phyloP scores from a whole-genome alignment of 805 yeast species.

The Hanseniaspora guilliermondii region DNA sequence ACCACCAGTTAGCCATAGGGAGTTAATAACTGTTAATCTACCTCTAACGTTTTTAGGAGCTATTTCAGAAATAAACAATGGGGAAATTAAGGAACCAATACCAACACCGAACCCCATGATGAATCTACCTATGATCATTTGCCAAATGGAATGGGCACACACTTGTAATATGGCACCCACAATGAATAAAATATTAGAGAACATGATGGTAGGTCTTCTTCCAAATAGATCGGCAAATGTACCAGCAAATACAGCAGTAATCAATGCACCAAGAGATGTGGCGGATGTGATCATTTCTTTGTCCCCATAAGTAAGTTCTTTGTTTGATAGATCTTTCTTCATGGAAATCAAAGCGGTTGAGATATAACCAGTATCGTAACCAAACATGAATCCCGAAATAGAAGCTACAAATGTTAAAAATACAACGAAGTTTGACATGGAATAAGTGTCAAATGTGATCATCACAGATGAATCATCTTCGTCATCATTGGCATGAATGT shows the following conservation, averaged over 20 bases:
- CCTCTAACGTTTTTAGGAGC: constrained; percentile 91
- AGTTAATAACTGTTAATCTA: constrained; percentile 75
- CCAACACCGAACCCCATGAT: constrained; percentile 96
- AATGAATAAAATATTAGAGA: constrained; percentile 69
- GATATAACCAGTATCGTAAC: constrained; percentile 94
- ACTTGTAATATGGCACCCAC: constrained; percentile 79
- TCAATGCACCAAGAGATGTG: constrained; percentile 83
- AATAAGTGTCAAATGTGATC: constrained; percentile 36
- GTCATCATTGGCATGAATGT: constrained; percentile 31
- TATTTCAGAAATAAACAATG: constrained; percentile 79
- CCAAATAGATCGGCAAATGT: constrained; percentile 71
- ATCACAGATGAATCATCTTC: constrained; percentile 39
- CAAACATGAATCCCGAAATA: constrained; percentile 91
- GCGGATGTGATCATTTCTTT: constrained; percentile 89
- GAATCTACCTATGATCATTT: constrained; percentile 83
- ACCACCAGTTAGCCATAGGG: constrained; percentile 86
- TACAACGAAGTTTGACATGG: constrained; percentile 53
- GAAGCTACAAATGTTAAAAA: constrained; percentile 65
- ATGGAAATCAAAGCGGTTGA: constrained; percentile 85
- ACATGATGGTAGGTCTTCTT: constrained; percentile 70
- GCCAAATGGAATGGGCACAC: constrained; percentile 70
- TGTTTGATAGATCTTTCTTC: constrained; percentile 57
- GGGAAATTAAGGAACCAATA: constrained; percentile 86
- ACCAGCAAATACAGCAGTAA: constrained; percentile 72
- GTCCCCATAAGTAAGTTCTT: constrained; percentile 55